phyloP scores from a whole-genome alignment of 495 filamentous ascomycete species.

The Penicillium manginii region DNA sequence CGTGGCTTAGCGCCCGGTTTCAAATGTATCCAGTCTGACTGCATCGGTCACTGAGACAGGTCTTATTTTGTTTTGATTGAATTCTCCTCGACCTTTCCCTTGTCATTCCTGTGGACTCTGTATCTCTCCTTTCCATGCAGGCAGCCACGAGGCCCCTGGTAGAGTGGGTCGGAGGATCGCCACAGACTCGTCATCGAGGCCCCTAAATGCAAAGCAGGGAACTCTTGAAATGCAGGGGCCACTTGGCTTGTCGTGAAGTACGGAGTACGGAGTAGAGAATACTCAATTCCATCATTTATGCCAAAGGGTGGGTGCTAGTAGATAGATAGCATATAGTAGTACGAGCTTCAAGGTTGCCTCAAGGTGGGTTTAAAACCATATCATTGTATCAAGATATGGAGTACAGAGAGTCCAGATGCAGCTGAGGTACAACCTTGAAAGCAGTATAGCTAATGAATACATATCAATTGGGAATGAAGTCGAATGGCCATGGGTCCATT shows the following conservation, averaged over 20 bases:
- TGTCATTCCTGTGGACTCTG: too few relatives aligned
- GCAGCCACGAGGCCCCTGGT: slow-evolving; percentile 18
- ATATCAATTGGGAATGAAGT: background rate
- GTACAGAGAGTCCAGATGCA: too few relatives aligned
- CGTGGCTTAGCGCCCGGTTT: slow-evolving; percentile 1
- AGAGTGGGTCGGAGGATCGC: slow-evolving; percentile 28
- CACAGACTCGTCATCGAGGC: slow-evolving; percentile 9
- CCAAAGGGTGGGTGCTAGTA: too few relatives aligned
- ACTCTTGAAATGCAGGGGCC: background rate
- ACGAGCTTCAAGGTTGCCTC: too few relatives aligned
- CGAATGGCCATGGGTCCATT: background rate
- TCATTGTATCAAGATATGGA: background rate
- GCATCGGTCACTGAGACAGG: background rate
- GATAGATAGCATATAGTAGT: background rate
- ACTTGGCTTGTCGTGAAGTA: background rate
- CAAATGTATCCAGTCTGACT: background rate
- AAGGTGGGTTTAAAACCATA: too few relatives aligned
- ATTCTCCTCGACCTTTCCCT: background rate
- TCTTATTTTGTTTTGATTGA: background rate
- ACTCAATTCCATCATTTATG: too few relatives aligned
- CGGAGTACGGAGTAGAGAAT: background rate
- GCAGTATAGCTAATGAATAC: background rate
- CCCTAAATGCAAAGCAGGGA: background rate
- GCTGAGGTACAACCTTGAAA: background rate
- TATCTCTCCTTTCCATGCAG: slow-evolving; percentile 5